Percentiles rank a stretch among this genome's conserved stretches.
Conservation (phyloP, 441 rosid species). For the Syzygium malaccense region DNA sequence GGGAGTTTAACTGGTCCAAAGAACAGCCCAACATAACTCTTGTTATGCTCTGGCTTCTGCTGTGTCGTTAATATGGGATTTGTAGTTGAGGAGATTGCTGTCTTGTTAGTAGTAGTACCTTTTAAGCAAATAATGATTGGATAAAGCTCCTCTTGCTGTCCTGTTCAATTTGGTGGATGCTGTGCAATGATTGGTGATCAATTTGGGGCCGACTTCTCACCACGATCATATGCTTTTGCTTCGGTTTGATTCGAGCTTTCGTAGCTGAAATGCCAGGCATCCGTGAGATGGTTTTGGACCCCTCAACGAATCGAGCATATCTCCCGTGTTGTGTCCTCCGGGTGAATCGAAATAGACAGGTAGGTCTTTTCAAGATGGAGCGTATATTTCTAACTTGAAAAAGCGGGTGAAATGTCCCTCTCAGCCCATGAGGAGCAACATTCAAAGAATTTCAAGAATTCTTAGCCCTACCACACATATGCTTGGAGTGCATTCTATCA, state of each 20-base stretch:
- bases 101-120: not conserved
- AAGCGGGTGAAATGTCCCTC: not conserved
- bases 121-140: not conserved
- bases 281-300: not conserved
- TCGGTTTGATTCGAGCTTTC: not conserved
- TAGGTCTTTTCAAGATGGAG: not conserved
- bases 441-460: not conserved
- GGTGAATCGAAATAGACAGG: not conserved
- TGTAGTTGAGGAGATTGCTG: not conserved
- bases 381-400: not conserved
- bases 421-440: not conserved
- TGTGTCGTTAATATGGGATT: not conserved
- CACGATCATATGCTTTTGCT: not conserved
- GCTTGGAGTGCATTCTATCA: not conserved
- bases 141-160: not conserved
- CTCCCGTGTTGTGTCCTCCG: not conserved
- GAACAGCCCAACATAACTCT: not conserved
- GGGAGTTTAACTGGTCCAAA: not conserved
- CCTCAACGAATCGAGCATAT: not conserved
- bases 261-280: not conserved
- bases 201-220: not conserved
- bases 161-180: not conserved
- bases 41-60: not conserved
- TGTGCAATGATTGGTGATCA: not conserved
- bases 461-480: not conserved